Evolutionary conservation across 495 filamentous ascomycete genomes (phyloP).

Genomic region (Aspergillus mulundensis): DNA sequence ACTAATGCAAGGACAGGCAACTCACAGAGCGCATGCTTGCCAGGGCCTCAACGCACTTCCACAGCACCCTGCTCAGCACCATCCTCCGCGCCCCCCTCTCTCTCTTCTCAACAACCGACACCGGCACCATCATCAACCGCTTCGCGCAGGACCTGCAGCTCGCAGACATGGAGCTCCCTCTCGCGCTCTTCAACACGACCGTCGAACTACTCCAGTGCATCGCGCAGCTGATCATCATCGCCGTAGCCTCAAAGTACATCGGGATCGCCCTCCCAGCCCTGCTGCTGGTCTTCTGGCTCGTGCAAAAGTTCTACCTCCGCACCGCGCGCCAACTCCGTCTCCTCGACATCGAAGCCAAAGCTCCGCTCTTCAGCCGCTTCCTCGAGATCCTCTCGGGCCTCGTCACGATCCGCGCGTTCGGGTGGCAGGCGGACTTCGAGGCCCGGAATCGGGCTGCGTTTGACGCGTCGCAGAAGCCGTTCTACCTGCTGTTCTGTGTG

Average conservation of each 20-base stretch:
- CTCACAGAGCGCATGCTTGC: too few relatives aligned
- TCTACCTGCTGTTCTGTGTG: conserved; percentile 44
- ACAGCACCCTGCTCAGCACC: background rate
- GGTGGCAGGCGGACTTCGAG: conserved; percentile 37
- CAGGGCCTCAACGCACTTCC: background rate
- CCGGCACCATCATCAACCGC: conserved; percentile 11
- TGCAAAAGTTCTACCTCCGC: conserved; percentile 53
- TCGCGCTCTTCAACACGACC: conserved; percentile 23
- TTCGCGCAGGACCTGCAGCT: conserved; percentile 44
- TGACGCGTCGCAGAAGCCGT: conserved; percentile 49
- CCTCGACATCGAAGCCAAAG: conserved; percentile 53
- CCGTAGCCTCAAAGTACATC: conserved; percentile 30
- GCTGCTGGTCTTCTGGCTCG: conserved; percentile 35
- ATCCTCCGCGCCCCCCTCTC: background rate
- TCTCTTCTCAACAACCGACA: conserved; percentile 31
- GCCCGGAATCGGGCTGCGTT: conserved; percentile 38
- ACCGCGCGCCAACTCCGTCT: conserved; percentile 56
- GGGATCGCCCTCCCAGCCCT: conserved; percentile 39
- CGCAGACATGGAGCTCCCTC: conserved; percentile 45
- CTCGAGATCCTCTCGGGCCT: conserved; percentile 40
- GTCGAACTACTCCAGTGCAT: conserved; percentile 26
- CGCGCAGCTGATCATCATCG: conserved; percentile 39
- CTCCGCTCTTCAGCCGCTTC: conserved; percentile 51
- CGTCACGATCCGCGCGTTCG: conserved; percentile 46
- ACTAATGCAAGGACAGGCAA: too few relatives aligned